phyloP scores from a whole-genome alignment of 306 rosid species.

The Inga leiocalycina region DNA sequence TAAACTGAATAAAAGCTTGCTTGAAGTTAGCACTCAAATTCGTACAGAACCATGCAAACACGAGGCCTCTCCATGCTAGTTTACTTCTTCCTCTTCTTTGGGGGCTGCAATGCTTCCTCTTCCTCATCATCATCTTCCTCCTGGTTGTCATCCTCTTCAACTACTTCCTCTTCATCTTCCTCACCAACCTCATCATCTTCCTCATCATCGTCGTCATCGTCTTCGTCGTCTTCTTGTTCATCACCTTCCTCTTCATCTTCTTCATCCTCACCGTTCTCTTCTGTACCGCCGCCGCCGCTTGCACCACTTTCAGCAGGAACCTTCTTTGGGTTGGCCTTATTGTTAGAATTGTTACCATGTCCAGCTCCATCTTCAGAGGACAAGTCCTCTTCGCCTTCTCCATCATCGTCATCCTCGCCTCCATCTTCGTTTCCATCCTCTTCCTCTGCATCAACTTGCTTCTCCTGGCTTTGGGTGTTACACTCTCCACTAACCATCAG shows the following conservation, averaged over 20 bases:
- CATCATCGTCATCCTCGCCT: constrained; percentile 49
- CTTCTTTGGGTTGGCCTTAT: constrained; percentile 72
- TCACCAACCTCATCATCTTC: constrained; percentile 50
- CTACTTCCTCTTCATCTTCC: constrained; percentile 63
- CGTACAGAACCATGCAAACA: constrained; percentile 41
- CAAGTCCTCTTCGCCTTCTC: constrained; percentile 79
- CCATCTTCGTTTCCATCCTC: constrained; percentile 61
- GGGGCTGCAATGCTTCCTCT: constrained; percentile 93
- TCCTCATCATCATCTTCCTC: constrained; percentile 73
- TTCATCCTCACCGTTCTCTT: constrained; percentile 71
- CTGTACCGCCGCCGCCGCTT: constrained; percentile 44
- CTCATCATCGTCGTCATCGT: neutral
- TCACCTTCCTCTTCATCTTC: constrained; percentile 62
- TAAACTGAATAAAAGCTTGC: constrained; percentile 42
- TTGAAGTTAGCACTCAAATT: constrained; percentile 50
- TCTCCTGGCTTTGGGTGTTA: constrained; percentile 37
- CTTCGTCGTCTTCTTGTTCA: constrained; percentile 43
- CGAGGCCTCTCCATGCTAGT: constrained; percentile 38
- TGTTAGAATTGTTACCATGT: constrained; percentile 59
- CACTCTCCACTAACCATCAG: constrained; percentile 45
- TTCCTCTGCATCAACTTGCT: constrained; percentile 65
- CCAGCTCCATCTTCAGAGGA: constrained; percentile 82
- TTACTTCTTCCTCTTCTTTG: constrained; percentile 95
- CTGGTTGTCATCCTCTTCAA: constrained; percentile 49
- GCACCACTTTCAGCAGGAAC: constrained; percentile 66